phyloP scores from a whole-genome alignment of 2,329 filamentous ascomycete genomes.

The Xylaria hypoxylon region DNA sequence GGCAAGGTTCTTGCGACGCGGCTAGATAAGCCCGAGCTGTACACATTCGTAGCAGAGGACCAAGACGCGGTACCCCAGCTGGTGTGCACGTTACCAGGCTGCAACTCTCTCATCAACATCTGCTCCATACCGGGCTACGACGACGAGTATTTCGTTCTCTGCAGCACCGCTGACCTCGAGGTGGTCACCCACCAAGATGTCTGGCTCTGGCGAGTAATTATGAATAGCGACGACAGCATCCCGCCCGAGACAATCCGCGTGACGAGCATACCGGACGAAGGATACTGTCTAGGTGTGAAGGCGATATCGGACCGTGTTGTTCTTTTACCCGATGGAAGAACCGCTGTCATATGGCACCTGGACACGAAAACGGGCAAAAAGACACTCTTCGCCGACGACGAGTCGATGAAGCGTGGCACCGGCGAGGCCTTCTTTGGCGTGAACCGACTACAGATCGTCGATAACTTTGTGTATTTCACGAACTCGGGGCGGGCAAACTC shows the following conservation, averaged over 20 bases:
- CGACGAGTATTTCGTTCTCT: slow-evolving; percentile 48
- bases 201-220: slow-evolving; percentile 46
- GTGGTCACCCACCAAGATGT: slow-evolving; percentile 46
- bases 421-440: slow-evolving; percentile 47
- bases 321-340: slow-evolving; percentile 46
- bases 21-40: slow-evolving; percentile 49
- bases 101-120: slow-evolving; percentile 47
- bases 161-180: slow-evolving; percentile 47
- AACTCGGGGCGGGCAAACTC: slow-evolving; percentile 48
- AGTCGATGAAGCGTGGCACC: slow-evolving; percentile 42
- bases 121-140: slow-evolving; percentile 43
- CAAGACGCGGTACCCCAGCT: slow-evolving; percentile 43
- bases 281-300: slow-evolving; percentile 42
- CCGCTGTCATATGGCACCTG: slow-evolving; percentile 46
- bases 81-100: slow-evolving; percentile 45
- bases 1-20: slow-evolving; percentile 48
- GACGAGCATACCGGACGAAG: slow-evolving; percentile 40
- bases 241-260: slow-evolving; percentile 44
- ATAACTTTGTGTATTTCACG: slow-evolving; percentile 47
- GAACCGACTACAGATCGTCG: slow-evolving; percentile 47
- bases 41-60: slow-evolving; percentile 48
- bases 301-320: slow-evolving; percentile 45
- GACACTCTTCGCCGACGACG: slow-evolving; percentile 43
- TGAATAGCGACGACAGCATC: slow-evolving; percentile 47
- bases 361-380: slow-evolving; percentile 45